phyloP scores from a whole-genome alignment of 2,329 filamentous ascomycete genomes.

The Fusarium domesticum region DNA sequence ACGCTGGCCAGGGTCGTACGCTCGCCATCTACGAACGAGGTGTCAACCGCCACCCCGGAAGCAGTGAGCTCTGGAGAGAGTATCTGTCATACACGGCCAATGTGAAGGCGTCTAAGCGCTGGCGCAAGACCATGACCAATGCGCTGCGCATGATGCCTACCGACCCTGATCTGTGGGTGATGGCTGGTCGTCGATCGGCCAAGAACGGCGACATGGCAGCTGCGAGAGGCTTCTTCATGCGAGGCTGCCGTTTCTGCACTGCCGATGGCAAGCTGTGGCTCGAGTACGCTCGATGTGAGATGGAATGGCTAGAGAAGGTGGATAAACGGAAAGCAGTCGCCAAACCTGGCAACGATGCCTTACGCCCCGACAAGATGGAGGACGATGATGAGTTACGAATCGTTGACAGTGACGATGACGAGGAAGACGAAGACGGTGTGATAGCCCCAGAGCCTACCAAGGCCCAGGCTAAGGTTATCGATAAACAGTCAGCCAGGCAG shows the following conservation, averaged over 20 bases:
- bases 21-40: constrained; percentile 88
- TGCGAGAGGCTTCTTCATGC: constrained; percentile 80
- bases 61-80: constrained; percentile 79
- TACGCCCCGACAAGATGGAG: constrained; percentile 48
- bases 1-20: constrained; percentile 75
- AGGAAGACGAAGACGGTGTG: constrained; percentile 40
- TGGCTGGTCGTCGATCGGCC: constrained; percentile 76
- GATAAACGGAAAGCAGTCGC: constrained; percentile 66
- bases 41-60: constrained; percentile 79
- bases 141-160: constrained; percentile 83
- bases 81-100: constrained; percentile 80
- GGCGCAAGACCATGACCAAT: constrained; percentile 61
- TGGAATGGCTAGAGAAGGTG: constrained; percentile 85
- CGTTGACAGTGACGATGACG: constrained; percentile 43
- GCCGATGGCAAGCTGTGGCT: constrained; percentile 73
- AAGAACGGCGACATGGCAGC: constrained; percentile 81
- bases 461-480: constrained; percentile 43
- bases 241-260: constrained; percentile 86
- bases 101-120: constrained; percentile 63
- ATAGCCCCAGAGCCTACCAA: constrained; percentile 46
- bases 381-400: constrained; percentile 48
- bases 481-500: constrained; percentile 44
- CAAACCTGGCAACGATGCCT: constrained; percentile 42
- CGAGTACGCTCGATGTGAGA: constrained; percentile 86
- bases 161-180: constrained; percentile 80